Evolutionary conservation across 106 monocot species (phyloP).

Genomic region (Dendrobium catenatum): DNA sequence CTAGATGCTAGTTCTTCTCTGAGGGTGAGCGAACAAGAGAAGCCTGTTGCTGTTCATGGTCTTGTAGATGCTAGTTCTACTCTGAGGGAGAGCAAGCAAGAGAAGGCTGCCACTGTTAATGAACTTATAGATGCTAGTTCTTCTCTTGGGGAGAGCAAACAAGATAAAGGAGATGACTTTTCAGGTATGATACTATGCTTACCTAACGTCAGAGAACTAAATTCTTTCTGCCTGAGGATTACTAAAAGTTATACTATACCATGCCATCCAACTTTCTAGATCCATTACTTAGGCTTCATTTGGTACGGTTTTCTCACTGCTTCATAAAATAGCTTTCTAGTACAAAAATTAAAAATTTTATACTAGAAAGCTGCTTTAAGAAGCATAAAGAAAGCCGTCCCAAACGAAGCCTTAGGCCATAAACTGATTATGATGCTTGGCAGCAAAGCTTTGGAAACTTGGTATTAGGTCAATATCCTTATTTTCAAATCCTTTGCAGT

Average conservation of each 20-base stretch:
- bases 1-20: neutral
- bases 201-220: neutral
- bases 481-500: too few relatives aligned
- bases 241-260: neutral
- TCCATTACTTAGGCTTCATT: neutral
- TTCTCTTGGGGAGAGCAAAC: conserved; percentile 40
- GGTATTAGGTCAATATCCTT: neutral
- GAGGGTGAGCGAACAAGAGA: conserved; percentile 1
- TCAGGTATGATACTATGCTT: conserved; percentile 35
- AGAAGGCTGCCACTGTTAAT: conserved; percentile 20
- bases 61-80: neutral
- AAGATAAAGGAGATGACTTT: conserved; percentile 57
- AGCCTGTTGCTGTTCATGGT: conserved; percentile 12
- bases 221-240: neutral
- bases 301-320: too few relatives aligned
- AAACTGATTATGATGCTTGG: neutral
- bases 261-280: neutral
- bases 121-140: conserved; percentile 30
- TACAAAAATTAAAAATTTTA: too few relatives aligned
- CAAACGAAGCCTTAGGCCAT: neutral
- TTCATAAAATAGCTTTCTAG: too few relatives aligned
- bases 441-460: neutral
- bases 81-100: neutral
- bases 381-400: too few relatives aligned
- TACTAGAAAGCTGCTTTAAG: too few relatives aligned